Base-by-base conservation (phyloP, 108 stramenopile genomes). In the Skeletonema potamos region DNA sequence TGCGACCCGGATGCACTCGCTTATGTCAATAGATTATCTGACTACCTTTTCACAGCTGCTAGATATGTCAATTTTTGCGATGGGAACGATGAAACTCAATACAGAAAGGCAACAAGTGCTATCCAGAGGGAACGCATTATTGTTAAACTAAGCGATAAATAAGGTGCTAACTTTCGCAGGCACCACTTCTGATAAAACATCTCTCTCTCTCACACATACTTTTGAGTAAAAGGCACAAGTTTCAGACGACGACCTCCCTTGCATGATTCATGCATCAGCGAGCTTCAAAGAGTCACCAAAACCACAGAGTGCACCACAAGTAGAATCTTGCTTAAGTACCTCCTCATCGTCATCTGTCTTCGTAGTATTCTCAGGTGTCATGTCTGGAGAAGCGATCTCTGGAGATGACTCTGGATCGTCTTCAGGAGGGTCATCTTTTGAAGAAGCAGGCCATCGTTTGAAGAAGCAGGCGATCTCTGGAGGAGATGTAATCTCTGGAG, bases 11-110 rank as follows among this genome's bases (percentile, higher is more conserved):
- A 80, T 43, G 86, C 86, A 9, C 51, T 91, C 65, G 48, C 79
- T 37, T 94, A 94, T 75, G 62, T 94, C 55, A 94, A 94, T 82
- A 87, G 93, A 34, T 70, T 94, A 54, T 89, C 89, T 10, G 93
- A 94, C 76, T 91, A 85, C 66, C 84, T 94, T 66, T 94, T 94
- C 70, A 85, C 89, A 54, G 89, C 93, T 5, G 87, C 93, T 0
- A 83, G 93, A 46, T 94, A 69, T 66, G 82, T 79, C 36, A 92
- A 92, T 70, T 89, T 68, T 67, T 84, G 86, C 54, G 83, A 87
- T 46, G 85, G 76, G 1, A 70, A 24, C 37, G 81, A 84, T 22
- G 92, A 92, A 76, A 76, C 89, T 37, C 84, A 86, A 62, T 92
- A 92, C 74, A 73, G 83, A 54, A 66, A 72, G 55, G 79, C 66